These are phyloP conservation scores for Xylona heveae DNA, from an alignment of 495 filamentous ascomycete species.

Conservation along the genomic window DNA sequence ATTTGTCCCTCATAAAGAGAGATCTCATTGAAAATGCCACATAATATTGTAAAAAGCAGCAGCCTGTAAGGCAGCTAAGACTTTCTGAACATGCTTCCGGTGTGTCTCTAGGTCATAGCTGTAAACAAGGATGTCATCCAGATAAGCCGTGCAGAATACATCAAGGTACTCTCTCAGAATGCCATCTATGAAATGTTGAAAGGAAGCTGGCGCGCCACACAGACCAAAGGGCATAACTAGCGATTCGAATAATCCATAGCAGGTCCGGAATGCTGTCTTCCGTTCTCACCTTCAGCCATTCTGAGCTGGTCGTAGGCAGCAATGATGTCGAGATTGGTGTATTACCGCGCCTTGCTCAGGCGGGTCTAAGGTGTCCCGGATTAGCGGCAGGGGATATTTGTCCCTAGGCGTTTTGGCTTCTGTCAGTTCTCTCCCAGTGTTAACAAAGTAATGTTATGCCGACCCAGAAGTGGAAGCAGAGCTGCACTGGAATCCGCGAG, in stretches of 20 bases:
- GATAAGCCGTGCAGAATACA: constrained; percentile 12
- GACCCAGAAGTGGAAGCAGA: no score
- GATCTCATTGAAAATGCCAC: no score
- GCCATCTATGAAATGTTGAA: constrained; percentile 16
- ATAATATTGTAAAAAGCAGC: no score
- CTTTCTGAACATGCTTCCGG: constrained; percentile 7
- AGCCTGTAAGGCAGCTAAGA: no score
- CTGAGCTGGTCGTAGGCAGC: constrained; percentile 19
- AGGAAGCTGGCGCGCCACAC: constrained; percentile 9
- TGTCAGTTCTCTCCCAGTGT: no score
- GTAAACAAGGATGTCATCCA: constrained; percentile 19
- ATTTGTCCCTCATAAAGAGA: no score
- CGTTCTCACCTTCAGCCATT: constrained; percentile 14
- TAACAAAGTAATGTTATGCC: no score
- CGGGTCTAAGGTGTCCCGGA: constrained; percentile 8
- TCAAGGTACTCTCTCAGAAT: constrained; percentile 10
- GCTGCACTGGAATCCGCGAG: no score
- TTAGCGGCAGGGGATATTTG: constrained; percentile 10
- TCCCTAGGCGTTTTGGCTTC: no score
- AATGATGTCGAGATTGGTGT: constrained; percentile 13
- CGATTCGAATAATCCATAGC: constrained; percentile 13
- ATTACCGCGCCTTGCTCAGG: constrained; percentile 7
- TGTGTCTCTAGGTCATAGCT: constrained; percentile 9
- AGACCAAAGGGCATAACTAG: constrained; percentile 12
- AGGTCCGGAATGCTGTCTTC: constrained; percentile 16